phyloP scores from a whole-genome alignment of 305 asterid genomes.

The Solanum hybrid region DNA sequence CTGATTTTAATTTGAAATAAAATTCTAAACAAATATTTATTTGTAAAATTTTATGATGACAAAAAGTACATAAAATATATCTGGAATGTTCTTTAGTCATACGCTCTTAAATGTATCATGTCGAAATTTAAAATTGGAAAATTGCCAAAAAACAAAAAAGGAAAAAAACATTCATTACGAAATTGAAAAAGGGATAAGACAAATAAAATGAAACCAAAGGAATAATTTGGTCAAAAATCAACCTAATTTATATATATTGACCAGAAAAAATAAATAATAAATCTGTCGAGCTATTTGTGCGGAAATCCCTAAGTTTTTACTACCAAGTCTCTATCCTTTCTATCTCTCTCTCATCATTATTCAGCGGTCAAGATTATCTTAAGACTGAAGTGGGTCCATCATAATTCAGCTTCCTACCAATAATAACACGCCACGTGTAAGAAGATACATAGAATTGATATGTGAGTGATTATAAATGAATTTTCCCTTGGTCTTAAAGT shows the following conservation, averaged over 20 bases:
- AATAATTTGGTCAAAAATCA: no score
- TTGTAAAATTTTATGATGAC: background rate
- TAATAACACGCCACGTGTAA: background rate
- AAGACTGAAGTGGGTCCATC: background rate
- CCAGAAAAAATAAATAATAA: no score
- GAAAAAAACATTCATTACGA: background rate
- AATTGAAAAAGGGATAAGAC: background rate
- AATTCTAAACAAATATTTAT: background rate
- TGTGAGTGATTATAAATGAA: background rate
- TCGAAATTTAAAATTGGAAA: no score
- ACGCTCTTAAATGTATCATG: background rate
- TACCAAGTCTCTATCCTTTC: background rate
- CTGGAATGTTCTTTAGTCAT: background rate
- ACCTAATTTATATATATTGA: no score
- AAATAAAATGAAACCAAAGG: background rate
- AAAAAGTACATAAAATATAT: background rate
- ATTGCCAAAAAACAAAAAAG: background rate
- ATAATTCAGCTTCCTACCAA: background rate
- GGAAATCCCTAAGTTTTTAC: background rate
- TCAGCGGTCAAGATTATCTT: background rate
- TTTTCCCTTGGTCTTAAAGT: constrained; percentile 1
- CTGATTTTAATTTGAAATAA: background rate
- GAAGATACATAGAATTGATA: background rate
- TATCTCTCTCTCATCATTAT: background rate
- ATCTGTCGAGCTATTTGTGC: background rate